Evolutionary conservation across 2,329 filamentous ascomycete genomes (phyloP), one percentile per base, ranked within the genome.

Genomic region (Ploettnerulaceae sp.): DNA sequence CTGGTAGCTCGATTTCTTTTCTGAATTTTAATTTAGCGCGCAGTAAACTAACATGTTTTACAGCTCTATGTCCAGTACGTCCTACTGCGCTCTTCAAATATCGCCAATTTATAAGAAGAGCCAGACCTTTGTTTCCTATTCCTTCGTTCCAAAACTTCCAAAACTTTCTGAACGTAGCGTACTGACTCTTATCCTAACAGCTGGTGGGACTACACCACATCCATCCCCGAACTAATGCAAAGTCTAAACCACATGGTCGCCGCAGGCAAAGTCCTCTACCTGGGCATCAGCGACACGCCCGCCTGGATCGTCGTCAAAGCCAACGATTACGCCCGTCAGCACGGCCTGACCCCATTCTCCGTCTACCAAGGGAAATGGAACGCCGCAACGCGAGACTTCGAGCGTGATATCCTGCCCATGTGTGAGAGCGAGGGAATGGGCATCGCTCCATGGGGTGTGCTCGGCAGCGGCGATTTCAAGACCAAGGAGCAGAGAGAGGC

Each of bases 321-420:
- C 7, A 84, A 83, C 47, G 71, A 80, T 59, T 82, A 88, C 33
- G 57, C 86, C 5, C 75, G 80, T 24, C 73, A 77, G 50, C 76
- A 87, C 52, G 82, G 81, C 12, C 71, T 87, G 21, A 75, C 77
- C 1, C 79, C 74, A 22, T 89, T 89, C 67, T 73, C 69, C 31
- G 75, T 86, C 33, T 86, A 85, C 64, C 79, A 84, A 64, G 83
- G 82, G 5, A 67, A 66, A 11, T 86, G 80, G 79, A 77, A 68
- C 29, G 75, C 77, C 6, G 71, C 73, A 0, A 59, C 67, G 12
- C 76, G 84, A 14, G 83, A 87, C 61, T 75, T 84, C 34, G 69
- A 80, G 60, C 67, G 75, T 6, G 76, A 79, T 11, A 75, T 80
- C 52, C 66, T 82, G 11, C 76, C 76, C 8, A 81, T 81, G 78